Base-by-base conservation (phyloP, 495 filamentous ascomycete species). In the Aspergillus sparsus region DNA sequence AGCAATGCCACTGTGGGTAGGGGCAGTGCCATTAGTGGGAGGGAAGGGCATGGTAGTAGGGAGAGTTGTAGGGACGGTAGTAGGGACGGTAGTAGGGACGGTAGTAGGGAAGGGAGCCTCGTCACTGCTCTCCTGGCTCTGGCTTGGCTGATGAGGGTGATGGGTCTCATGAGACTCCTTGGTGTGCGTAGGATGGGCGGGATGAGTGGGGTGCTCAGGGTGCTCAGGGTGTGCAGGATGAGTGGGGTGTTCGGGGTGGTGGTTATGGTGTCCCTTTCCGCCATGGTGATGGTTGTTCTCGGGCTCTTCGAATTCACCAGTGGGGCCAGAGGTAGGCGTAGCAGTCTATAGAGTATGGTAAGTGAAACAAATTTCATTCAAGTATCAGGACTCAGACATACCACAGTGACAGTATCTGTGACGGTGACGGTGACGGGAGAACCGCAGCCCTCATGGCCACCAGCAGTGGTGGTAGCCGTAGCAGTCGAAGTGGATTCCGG, bases 331-430 rank as follows among this genome's bases (percentile, higher is more conserved):
- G 47, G 64, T 59, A 42, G 65, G 39, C 7, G 39, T 49, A 10
- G 58, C 62, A 60, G 66, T 59, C 63, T 67, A 46, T 67, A 46
- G n/a, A n/a, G 27, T 12, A 7, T 11, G 15, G 50, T 60, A 53
- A 62, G 60, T 31, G 50, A 0, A 35, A 15, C 2, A 12, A 37
- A 31, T 8, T 49, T 13, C 1, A 27, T 39, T 18, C n/a, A 32
- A 10, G 7, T 37, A 41, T 6, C 27, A 36, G 2, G 5, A 15
- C 6, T 27, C 13, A 15, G 60, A 71, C 76, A 55, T 73, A 80
- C 78, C 59, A 77, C 74, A 57, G 78, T 77, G 68, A 79, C 70
- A 13, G 74, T 76, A 27, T 70, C 61, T 15, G 66, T 70, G 15
- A 69, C 70, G 21, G 75, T 72, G 52, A 77, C 73, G 32, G 77